Percentiles rank a stretch among this genome's conserved stretches.
These are phyloP conservation scores for Saturnispora sanitii DNA, from an alignment of 805 yeast genomes.

Conservation along the genomic window DNA sequence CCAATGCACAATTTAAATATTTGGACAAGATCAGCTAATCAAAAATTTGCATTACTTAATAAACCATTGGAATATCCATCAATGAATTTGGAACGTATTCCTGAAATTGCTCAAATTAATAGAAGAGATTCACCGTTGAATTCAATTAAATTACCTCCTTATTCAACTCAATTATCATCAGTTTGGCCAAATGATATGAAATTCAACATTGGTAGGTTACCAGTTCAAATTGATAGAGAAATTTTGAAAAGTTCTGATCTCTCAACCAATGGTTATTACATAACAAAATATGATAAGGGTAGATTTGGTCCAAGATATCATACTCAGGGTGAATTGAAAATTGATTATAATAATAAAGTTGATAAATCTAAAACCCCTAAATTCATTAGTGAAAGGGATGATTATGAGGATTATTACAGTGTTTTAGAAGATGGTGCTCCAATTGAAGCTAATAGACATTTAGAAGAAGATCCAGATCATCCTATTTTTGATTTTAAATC, in stretches of 20 bases:
- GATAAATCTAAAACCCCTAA: conserved; percentile 31
- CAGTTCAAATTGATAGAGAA: conserved; percentile 42
- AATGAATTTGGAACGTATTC: conserved; percentile 27
- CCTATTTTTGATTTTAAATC: conserved; percentile 25
- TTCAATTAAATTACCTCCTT: conserved; percentile 78
- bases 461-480: neutral
- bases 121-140: conserved; percentile 54
- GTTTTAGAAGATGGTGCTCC: conserved; percentile 8
- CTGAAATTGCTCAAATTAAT: conserved; percentile 19
- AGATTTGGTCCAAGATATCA: conserved; percentile 51
- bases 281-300: conserved; percentile 46
- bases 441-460: conserved; percentile 15
- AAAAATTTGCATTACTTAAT: conserved; percentile 27
- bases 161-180: conserved; percentile 64
- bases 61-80: conserved; percentile 48
- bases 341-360: conserved; percentile 29
- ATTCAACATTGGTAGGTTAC: conserved; percentile 52
- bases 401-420: conserved; percentile 19
- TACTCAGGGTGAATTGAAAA: conserved; percentile 16
- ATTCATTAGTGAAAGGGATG: conserved; percentile 50
- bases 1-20: conserved; percentile 50
- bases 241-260: conserved; percentile 31
- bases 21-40: conserved; percentile 43
- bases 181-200: conserved; percentile 63
- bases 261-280: conserved; percentile 25